A percentile compares a stretch with the other conserved stretches of the same genome.
phyloP scores from a whole-genome alignment of 345 rosid species.

The Hibiscus syriacus region DNA sequence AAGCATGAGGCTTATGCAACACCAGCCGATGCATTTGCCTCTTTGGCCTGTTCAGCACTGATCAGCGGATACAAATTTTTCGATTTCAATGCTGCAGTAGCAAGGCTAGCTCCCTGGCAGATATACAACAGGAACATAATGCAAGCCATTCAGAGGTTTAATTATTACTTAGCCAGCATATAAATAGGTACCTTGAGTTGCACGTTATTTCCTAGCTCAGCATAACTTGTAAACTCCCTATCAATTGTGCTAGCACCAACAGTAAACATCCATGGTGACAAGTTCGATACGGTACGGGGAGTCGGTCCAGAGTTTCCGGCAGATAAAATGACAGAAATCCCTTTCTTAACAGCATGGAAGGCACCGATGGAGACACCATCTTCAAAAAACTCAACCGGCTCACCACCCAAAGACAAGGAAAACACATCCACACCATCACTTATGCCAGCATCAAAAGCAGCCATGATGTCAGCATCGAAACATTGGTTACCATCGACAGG shows the following conservation, averaged over 20 bases:
- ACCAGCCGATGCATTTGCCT: slow-evolving; percentile 15
- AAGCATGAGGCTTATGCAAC: slow-evolving; percentile 35
- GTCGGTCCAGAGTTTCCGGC: slow-evolving; percentile 68
- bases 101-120: slow-evolving; percentile 63
- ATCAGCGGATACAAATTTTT: slow-evolving; percentile 45
- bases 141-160: not conserved
- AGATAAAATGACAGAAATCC: slow-evolving; percentile 32
- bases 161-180: not conserved
- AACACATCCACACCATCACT: slow-evolving; percentile 49
- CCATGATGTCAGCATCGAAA: slow-evolving; percentile 50
- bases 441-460: slow-evolving; percentile 50
- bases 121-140: not conserved
- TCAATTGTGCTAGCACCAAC: slow-evolving; percentile 78
- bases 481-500: slow-evolving; percentile 26
- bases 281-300: slow-evolving; percentile 41
- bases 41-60: slow-evolving; percentile 34
- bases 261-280: slow-evolving; percentile 72
- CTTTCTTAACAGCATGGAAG: slow-evolving; percentile 34
- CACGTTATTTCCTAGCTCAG: slow-evolving; percentile 37
- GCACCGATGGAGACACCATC: slow-evolving; percentile 35
- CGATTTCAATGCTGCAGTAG: slow-evolving; percentile 23
- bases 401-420: slow-evolving; percentile 39
- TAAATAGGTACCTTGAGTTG: slow-evolving; percentile 36
- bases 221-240: slow-evolving; percentile 49
- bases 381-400: slow-evolving; percentile 14